Base-by-base conservation (phyloP, 139 green algal genomes). In the Medakamo hakoo region DNA sequence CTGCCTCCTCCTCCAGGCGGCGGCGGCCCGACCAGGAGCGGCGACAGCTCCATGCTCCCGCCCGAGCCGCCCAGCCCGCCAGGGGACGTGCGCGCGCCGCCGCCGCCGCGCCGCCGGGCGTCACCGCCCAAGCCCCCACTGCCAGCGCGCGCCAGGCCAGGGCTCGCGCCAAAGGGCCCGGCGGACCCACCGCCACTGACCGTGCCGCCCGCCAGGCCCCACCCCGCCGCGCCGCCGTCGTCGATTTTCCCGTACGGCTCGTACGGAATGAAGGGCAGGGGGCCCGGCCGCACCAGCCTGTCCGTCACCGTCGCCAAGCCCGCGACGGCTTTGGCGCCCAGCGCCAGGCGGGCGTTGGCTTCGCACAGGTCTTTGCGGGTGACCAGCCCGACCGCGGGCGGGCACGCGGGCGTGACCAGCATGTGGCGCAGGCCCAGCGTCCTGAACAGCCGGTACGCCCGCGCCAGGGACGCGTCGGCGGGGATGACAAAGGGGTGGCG, bases 351-450 rank as follows among this genome's bases (percentile, higher is more conserved):
- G 22, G 75, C 68, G 28, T 74, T 80, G 28, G 83, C 81, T 32
- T 80, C 70, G 27, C 64, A 80, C 27, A 84, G 68, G 70, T 87
- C 68, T 58, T 90, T 83, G 27, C 88, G 77, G 0, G 82, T 93
- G 59, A 95, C 77, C 30, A 95, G 65, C 26, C 88, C 88, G 24
- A 84, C 73, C 40, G 92, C 82, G 64, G 56, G 66, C n/a, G 62
- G 86, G 64, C 71, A 75, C 62, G 69, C n/a, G 4, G 66, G 62
- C 9, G 68, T 71, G 49, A 93, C 81, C 58, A 80, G 85, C 31
- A 95, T 62, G 73, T 94, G 83, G 3, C 85, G 72, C 61, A 95
- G 77, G 24, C 86, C 85, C 69, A 95, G 79, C 4, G 78, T 86
- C 22, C 85, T 68, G 67, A 95, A 90, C 63, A 92, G 74, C 48